Evolutionary conservation across 2,329 filamentous ascomycete genomes (phyloP), one percentile per base, ranked within the genome.

Genomic region (Onygenales sp.): DNA sequence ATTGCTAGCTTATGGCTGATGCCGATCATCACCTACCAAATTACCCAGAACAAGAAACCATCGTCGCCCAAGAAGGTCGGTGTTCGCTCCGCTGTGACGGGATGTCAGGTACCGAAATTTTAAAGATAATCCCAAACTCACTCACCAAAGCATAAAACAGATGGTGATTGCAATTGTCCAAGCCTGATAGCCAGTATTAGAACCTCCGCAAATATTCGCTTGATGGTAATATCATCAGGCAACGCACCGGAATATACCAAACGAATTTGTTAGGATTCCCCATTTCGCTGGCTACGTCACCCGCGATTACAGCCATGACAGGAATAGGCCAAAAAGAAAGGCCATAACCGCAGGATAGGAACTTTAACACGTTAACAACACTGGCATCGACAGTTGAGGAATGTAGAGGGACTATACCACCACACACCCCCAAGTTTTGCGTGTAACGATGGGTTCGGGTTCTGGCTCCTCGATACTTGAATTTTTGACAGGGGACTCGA

Each of bases 41-140:
- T 75, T 75, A 14, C 74, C 74, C 27, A 66, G 60, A 2, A 74
- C 65, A 43, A 76, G 61, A 58, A 76, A 75, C 71, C 71, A 75
- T 35, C 73, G 66, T 53, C 75, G 69, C 11, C 75, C 74, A 17
- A 77, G 69, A 10, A 77, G 63, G 60, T 78, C 75, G 9, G 72
- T 75, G 60, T 77, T 77, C 5, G 74, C 63, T 38, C 69, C 68
- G 51, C 65, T 60, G 51, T 14, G 31, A 32, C 14, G 14, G 11
- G 52, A 27, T 27, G 36, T 39, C 13, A 39, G 36, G 36, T 39
- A 39, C 36, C 13, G 36, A 10, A 39, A 39, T 5, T 27, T 27
- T 39, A 39, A 39, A 39, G 36, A 31, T 7, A 9, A 5, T 9
- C 14, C 7, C 0, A 36, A 38, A 21, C 31, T 32, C 33, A 45